These are phyloP conservation scores for Mortierella sp. DNA, from an alignment of 371 early-diverging fungal genomes.

Conservation along the genomic window DNA sequence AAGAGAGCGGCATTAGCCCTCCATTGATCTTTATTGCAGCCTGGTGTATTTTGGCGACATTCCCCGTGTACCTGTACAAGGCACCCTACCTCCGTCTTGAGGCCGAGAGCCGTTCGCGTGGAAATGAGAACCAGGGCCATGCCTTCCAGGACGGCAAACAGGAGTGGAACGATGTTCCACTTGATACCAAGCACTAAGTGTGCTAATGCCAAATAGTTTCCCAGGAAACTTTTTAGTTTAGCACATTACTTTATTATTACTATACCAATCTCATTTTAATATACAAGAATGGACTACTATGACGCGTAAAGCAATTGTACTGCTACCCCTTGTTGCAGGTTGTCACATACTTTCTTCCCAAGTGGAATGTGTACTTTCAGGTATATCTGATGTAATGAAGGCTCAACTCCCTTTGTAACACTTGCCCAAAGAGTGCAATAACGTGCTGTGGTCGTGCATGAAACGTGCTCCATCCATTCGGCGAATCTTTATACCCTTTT, in stretches of 20 bases:
- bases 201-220: not conserved
- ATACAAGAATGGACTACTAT: too few relatives aligned
- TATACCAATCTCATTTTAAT: too few relatives aligned
- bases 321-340: too few relatives aligned
- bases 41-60: slow-evolving; percentile 37
- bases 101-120: slow-evolving; percentile 41
- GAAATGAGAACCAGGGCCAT: slow-evolving; percentile 2
- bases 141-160: not conserved
- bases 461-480: not conserved
- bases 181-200: slow-evolving; percentile 17
- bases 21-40: slow-evolving; percentile 51
- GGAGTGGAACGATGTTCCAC: slow-evolving; percentile 31
- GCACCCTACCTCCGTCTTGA: slow-evolving; percentile 53
- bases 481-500: slow-evolving; percentile 6
- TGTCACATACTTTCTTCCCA: too few relatives aligned
- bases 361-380: too few relatives aligned
- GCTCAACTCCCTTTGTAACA: too few relatives aligned
- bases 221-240: too few relatives aligned
- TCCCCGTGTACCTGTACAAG: slow-evolving; percentile 47
- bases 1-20: slow-evolving; percentile 32
- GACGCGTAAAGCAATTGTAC: too few relatives aligned
- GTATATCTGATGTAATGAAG: too few relatives aligned
- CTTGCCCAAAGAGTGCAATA: too few relatives aligned
- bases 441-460: too few relatives aligned
- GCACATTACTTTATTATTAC: too few relatives aligned